Evolutionary conservation across 805 yeast genomes (phyloP).

Genomic region (Candida incommunis): DNA sequence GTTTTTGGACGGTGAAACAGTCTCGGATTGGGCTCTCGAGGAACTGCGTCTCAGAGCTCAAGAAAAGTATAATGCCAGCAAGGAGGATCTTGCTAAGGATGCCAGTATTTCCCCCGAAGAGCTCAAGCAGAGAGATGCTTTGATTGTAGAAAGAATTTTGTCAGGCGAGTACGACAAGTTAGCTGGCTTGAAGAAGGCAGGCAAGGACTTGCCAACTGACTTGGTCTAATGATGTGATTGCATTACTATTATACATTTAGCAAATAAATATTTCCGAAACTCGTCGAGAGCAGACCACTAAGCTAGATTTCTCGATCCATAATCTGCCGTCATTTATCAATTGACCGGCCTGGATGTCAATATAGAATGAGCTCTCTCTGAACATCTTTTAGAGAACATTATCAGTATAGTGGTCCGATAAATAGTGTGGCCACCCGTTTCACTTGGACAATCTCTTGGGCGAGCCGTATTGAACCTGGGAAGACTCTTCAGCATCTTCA

Average conservation of each 20-base stretch:
- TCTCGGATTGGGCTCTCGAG: conserved; percentile 69
- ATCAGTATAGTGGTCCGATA: not conserved
- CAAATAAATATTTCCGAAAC: not conserved
- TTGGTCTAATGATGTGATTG: conserved; percentile 12
- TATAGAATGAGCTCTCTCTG: too few species aligned
- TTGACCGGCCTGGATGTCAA: too few species aligned
- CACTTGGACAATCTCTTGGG: conserved; percentile 1
- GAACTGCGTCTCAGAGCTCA: conserved; percentile 66
- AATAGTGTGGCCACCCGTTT: too few species aligned
- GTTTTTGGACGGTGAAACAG: conserved; percentile 37
- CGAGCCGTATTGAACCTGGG: conserved; percentile 1
- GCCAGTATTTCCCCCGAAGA: conserved; percentile 36
- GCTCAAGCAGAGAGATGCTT: conserved; percentile 53
- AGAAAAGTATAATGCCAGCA: conserved; percentile 39
- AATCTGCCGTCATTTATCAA: too few species aligned
- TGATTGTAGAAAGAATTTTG: conserved; percentile 67
- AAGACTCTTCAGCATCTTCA: conserved; percentile 2
- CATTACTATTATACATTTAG: not conserved
- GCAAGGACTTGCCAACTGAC: conserved; percentile 21
- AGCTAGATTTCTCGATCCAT: too few species aligned
- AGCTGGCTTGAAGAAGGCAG: conserved; percentile 24
- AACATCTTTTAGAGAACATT: not conserved
- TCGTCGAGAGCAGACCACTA: too few species aligned
- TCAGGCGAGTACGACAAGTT: conserved; percentile 69
- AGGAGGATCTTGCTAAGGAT: conserved; percentile 26